Conservation (phyloP, 306 rosid species). For the Quercus variabilis region DNA sequence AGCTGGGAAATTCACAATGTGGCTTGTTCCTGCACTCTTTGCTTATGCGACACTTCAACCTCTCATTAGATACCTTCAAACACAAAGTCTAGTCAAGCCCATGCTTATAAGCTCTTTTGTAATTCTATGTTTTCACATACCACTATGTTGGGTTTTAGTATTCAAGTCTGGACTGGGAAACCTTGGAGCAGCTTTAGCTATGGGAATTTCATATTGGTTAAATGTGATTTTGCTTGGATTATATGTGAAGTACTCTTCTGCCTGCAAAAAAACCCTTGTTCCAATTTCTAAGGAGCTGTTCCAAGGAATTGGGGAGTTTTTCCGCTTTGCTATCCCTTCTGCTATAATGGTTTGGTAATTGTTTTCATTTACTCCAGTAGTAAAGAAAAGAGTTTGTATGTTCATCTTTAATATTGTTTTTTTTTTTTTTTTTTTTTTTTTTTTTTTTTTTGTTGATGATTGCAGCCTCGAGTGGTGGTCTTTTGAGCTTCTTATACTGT, state of each 20-base stretch:
- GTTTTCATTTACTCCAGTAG: not conserved
- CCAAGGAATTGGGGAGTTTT: conserved; percentile 54
- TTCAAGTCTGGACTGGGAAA: conserved; percentile 41
- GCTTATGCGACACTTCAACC: conserved; percentile 68
- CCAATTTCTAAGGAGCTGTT: conserved; percentile 50
- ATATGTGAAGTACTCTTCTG: conserved; percentile 47
- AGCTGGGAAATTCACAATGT: conserved; percentile 56
- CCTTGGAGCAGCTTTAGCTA: conserved; percentile 76
- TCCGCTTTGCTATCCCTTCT: conserved; percentile 66
- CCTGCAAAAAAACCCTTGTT: conserved; percentile 50
- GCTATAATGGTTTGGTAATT: conserved; percentile 67
- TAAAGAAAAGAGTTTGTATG: not conserved
- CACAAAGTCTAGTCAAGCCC: conserved; percentile 63
- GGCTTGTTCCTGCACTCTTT: conserved; percentile 72
- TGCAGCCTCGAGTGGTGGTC: conserved; percentile 74
- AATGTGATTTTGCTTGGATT: conserved; percentile 55
- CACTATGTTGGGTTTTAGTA: conserved; percentile 65
- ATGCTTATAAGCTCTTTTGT: conserved; percentile 47
- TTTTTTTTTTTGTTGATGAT: not conserved
- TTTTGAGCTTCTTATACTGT: conserved; percentile 51
- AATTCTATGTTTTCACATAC: conserved; percentile 44
- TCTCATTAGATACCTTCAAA: conserved; percentile 54
- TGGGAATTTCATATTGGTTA: conserved; percentile 61
- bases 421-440: not conserved
- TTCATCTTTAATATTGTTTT: not conserved